phyloP scores from a whole-genome alignment of 2,329 filamentous ascomycete species.

The Botrytis cinerea region DNA sequence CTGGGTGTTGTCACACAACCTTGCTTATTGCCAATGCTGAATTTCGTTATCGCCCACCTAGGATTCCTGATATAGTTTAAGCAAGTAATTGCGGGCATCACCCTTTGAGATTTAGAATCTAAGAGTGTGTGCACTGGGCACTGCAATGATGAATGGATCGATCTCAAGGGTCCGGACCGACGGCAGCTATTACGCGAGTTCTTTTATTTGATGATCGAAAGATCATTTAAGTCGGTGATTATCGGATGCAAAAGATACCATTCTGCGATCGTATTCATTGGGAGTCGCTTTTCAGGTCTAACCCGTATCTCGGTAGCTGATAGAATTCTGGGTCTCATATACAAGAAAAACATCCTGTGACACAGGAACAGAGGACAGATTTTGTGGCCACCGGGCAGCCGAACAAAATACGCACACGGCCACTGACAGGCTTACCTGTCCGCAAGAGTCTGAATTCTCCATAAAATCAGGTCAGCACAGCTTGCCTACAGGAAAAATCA shows the following conservation, averaged over 20 bases:
- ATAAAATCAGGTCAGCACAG: neutral
- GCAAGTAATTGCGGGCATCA: neutral
- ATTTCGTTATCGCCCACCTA: neutral
- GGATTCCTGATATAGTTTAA: neutral
- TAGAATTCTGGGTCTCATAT: neutral
- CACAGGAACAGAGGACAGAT: neutral
- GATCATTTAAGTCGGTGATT: slow-evolving; percentile 5
- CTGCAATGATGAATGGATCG: slow-evolving; percentile 1
- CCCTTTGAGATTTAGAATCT: neutral
- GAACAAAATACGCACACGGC: neutral
- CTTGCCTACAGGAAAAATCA: neutral
- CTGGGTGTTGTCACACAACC: slow-evolving; percentile 18
- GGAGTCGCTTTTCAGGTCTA: neutral
- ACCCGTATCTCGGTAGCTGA: slow-evolving; percentile 1
- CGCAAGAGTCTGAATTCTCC: neutral
- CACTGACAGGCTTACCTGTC: neutral
- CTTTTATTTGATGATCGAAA: slow-evolving; percentile 16
- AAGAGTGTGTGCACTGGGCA: slow-evolving; percentile 12
- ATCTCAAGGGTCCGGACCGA: slow-evolving; percentile 17
- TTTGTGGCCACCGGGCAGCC: slow-evolving; percentile 12
- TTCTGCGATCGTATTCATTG: neutral
- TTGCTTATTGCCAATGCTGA: neutral
- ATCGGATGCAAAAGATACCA: neutral
- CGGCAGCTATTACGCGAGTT: neutral
- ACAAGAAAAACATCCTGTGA: slow-evolving; percentile 13